Conservation (phyloP, 2,329 filamentous ascomycete genomes). For the Cladosporium phlei region DNA sequence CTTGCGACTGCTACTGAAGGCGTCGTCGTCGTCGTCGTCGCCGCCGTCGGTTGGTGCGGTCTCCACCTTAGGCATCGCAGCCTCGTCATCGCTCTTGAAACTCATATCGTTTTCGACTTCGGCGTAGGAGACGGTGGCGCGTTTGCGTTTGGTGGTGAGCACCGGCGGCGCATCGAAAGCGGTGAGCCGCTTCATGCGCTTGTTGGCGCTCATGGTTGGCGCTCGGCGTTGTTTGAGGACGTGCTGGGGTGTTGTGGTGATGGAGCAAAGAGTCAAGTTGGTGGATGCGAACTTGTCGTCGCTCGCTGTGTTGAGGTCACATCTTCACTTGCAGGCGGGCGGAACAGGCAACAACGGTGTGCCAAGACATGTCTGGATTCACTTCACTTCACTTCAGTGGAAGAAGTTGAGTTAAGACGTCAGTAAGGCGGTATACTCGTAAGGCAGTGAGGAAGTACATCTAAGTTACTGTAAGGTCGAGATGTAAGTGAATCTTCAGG, state of each 20-base stretch:
- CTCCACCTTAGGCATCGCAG: neutral
- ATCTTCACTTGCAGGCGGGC: conserved; percentile 6
- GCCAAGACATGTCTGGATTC: conserved; percentile 4
- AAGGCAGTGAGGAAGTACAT: too few species aligned
- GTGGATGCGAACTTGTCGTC: neutral
- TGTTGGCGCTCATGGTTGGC: too few species aligned
- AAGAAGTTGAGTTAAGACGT: too few species aligned
- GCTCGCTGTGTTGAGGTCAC: too few species aligned
- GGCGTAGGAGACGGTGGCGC: conserved; percentile 24
- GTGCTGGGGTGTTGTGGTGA: too few species aligned
- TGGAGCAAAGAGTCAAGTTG: too few species aligned
- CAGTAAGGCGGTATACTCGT: too few species aligned
- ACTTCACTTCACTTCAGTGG: too few species aligned
- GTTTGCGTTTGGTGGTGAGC: conserved; percentile 26
- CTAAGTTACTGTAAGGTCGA: too few species aligned
- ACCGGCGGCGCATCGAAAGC: too few species aligned
- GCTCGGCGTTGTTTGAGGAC: too few species aligned
- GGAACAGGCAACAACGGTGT: conserved; percentile 1
- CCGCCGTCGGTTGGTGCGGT: neutral
- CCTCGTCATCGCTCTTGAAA: neutral
- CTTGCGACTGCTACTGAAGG: neutral
- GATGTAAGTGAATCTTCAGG: neutral
- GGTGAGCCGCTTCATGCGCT: too few species aligned
- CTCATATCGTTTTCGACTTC: conserved; percentile 5
- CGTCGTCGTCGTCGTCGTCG: neutral